These are phyloP conservation scores for Phanerochaete sordida DNA, from an alignment of 768 basidiomycete genomes.

Conservation along the genomic window DNA sequence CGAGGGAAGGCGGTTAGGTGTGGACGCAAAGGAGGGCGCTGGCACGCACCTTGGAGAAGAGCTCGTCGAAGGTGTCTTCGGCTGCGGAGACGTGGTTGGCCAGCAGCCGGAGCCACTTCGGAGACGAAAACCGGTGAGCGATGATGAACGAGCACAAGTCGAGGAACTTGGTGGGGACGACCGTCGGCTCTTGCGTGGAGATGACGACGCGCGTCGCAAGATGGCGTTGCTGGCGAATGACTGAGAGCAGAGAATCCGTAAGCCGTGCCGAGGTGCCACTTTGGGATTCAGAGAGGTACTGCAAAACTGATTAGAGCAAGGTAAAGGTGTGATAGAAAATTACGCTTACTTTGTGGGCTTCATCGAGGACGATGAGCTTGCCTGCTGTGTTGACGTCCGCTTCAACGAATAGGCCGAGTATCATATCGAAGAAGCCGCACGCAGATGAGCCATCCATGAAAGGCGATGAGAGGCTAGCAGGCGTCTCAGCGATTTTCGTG, in stretches of 20 bases:
- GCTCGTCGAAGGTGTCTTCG: conserved; percentile 59
- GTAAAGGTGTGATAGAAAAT: neutral
- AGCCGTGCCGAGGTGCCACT: conserved; percentile 41
- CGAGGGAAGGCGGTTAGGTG: neutral
- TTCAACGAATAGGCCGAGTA: conserved; percentile 61
- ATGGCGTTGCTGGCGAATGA: conserved; percentile 71
- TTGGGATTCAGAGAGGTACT: conserved; percentile 58
- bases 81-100: conserved; percentile 60
- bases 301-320: neutral
- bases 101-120: conserved; percentile 71
- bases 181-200: conserved; percentile 76
- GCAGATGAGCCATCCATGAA: conserved; percentile 68
- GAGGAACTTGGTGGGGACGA: conserved; percentile 63
- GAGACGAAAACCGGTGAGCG: conserved; percentile 72
- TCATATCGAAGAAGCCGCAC: conserved; percentile 68
- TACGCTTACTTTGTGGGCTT: conserved; percentile 62
- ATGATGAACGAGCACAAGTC: conserved; percentile 65
- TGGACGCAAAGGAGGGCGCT: conserved; percentile 28
- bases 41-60: conserved; percentile 64
- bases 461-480: conserved; percentile 52
- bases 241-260: conserved; percentile 51
- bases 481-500: conserved; percentile 18
- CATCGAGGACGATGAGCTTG: conserved; percentile 65
- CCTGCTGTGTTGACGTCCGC: conserved; percentile 51
- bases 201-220: conserved; percentile 70